Base-by-base conservation (phyloP, 2,329 filamentous ascomycete species). In the Ophiostoma sp. region DNA sequence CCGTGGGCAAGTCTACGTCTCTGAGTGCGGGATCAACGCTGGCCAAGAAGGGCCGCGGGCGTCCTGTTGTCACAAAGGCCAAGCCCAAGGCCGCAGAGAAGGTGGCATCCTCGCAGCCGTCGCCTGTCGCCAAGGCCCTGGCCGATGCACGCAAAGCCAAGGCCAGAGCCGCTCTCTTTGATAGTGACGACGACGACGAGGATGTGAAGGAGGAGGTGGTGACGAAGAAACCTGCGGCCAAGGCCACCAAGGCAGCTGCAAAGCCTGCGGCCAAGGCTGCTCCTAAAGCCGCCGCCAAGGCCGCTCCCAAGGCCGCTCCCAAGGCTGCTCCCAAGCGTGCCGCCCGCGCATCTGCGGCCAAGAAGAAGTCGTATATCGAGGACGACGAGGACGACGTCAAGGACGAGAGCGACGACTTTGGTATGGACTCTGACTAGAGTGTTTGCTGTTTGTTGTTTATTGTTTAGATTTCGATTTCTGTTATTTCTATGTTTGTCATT, bases 21-120 rank as follows among this genome's bases (percentile, higher is more conserved):
- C 76, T 79, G 44, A 75, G 79, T 23, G 77, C 81, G 8, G 79
- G 81, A 20, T 78, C 82, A 20, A 83, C 85, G 66, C 76, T 83
- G 5, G 80, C 79, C 74, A 87, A 83, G 81, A 89, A 86, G 77
- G 78, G 76, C 54, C 83, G 86, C 44, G 86, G 85, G 67, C 85
- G 85, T 27, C 82, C 81, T 60, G 81, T 82, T 8, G 81, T 78
- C 5, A 71, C 83, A 54, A 89, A 88, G 76, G 80, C 77, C 73
- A 83, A 84, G 75, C 70, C 79, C 54, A 71, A 71, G 67, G 69
- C 66, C 6, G 39, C 41, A 5, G 66, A 33, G 17, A 67, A 67
- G 39, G 1, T 41, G 23, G 66, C 41, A 6, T 20, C 39, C 2
- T n/a, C 66, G 44, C 15, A 48, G 66, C 11, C 39, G 10, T 65